Percentiles rank a stretch among this genome's conserved stretches.
These are phyloP conservation scores for Acmispon strigosus DNA, from an alignment of 306 rosid species.

Conservation along the genomic window DNA sequence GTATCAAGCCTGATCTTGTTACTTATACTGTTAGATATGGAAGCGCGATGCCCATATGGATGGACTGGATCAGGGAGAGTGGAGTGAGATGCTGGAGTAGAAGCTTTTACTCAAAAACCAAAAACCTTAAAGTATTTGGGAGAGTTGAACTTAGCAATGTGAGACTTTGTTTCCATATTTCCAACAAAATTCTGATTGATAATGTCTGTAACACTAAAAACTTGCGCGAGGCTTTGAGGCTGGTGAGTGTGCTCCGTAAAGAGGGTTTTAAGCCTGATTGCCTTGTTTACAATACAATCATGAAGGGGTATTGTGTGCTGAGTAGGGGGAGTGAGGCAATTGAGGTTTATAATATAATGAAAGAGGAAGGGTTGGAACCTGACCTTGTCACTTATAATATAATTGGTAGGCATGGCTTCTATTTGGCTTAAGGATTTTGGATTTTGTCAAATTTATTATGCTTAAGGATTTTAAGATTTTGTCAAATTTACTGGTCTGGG, in stretches of 20 bases:
- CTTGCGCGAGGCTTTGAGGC: slow-evolving; percentile 56
- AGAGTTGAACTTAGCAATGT: too few relatives aligned
- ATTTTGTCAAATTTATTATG: neutral
- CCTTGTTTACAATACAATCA: slow-evolving; percentile 63
- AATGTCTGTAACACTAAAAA: slow-evolving; percentile 70
- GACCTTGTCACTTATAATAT: slow-evolving; percentile 72
- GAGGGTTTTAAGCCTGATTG: slow-evolving; percentile 89
- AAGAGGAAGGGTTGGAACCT: slow-evolving; percentile 74
- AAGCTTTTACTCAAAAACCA: too few relatives aligned
- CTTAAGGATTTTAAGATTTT: neutral
- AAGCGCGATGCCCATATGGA: too few relatives aligned
- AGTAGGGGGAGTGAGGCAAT: slow-evolving; percentile 69
- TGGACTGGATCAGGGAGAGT: too few relatives aligned
- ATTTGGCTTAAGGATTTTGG: neutral
- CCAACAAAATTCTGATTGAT: slow-evolving; percentile 74
- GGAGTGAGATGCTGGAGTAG: too few relatives aligned
- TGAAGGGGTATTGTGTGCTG: slow-evolving; percentile 81
- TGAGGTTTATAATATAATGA: slow-evolving; percentile 70
- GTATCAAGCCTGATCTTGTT: slow-evolving; percentile 65
- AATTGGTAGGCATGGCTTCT: slow-evolving; percentile 30
- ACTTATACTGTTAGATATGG: too few relatives aligned
- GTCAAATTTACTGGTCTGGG: neutral
- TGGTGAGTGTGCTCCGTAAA: slow-evolving; percentile 49
- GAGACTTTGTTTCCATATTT: too few relatives aligned
- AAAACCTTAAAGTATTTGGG: too few relatives aligned